Base-by-base conservation (phyloP, 176 grass and related monocot species). In the Areca catechu region DNA sequence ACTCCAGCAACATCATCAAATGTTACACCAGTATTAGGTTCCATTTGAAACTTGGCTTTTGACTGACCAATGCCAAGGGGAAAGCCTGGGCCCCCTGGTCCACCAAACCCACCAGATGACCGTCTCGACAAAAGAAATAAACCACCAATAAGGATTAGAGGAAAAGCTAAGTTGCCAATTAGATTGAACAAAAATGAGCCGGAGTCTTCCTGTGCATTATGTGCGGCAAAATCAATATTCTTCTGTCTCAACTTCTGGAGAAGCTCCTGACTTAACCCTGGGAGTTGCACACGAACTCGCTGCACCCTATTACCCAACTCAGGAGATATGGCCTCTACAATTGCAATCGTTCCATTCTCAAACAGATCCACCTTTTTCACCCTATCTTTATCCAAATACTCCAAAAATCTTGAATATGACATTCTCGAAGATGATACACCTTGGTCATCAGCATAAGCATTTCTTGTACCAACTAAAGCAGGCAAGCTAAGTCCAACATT, bases 341-440 rank as follows among this genome's bases (percentile, higher is more conserved):
- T 62, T 62, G 60, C 60, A 48, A 62, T 62, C 5, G 60, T 62
- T 62, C 60, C 60, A 62, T 62, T 62, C 60, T 62, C 60, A 62
- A 62, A 62, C 30, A 62, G 48, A 21, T 62, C 60, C 15, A 62
- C 60, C 34, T 37, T 62, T 21, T 34, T 62, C 37, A 62, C 60
- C 18, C 60, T 62, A 48, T 62, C 60, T 21, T 62, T 62, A 29
- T 62, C 60, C 14, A 62, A 37, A 48, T 62, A 62, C 19, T 62
- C 60, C 21, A 62, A 22, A 37, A 62, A 62, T 49, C 60, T 62
- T 48, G 60, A 62, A 48, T 62, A 62, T 15, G 60, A 62, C 60
- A 62, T 62, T 49, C 60, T 62, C 5, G 60, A 62, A 62, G 60
- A 62, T 17, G 60, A 48, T 48, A 62, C 60, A 22, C 60, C 60